Evolutionary conservation across 495 filamentous ascomycete genomes (phyloP), one percentile per base, ranked within the genome.

Genomic region (Talaromyces ruber): DNA sequence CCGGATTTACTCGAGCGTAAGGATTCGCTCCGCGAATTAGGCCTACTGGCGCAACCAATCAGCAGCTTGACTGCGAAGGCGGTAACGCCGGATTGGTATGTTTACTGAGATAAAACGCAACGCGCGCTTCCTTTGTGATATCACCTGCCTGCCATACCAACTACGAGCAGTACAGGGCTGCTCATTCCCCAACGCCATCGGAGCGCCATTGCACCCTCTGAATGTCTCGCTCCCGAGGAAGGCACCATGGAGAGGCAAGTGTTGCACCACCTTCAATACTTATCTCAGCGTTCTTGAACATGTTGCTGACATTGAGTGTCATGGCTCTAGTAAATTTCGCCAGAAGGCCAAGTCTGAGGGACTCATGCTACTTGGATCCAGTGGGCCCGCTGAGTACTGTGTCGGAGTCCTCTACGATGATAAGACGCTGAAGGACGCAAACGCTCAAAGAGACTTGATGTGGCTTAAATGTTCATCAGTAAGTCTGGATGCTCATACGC

Each of bases 331-430:
- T n/a, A n/a, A 18, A 8, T 53, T 53, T 53, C 50, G 50, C 21
- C 50, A 53, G 24, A 53, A 53, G 50, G 50, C 25, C 22, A 28
- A 24, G 25, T 14, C 50, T 53, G 50, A 53, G 50, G 25, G 25
- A 53, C 21, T 24, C 2, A 28, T 12, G 16, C 25, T 16, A 11
- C 22, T 28, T 5, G 50, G 25, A 14, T 53, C 50, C 12, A n/a
- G 21, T 57, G 54, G 7, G 7, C 26, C 26, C 28, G n/a, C 22
- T 30, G 29, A 57, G 29, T 30, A 30, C 28, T 57, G 26, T 21
- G 26, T 57, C n/a, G 54, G 54, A 57, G 29, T 57, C 16, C 54
- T 57, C 5, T 57, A 57, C 24, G 54, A 34, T 25, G 54, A 57
- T 29, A 34, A 21, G 11, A 57, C 26, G 4, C n/a, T 29, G 0